These are phyloP conservation scores for Acanthamoeba polyphaga DNA, from an alignment of 208 protist species.

Conservation along the genomic window DNA sequence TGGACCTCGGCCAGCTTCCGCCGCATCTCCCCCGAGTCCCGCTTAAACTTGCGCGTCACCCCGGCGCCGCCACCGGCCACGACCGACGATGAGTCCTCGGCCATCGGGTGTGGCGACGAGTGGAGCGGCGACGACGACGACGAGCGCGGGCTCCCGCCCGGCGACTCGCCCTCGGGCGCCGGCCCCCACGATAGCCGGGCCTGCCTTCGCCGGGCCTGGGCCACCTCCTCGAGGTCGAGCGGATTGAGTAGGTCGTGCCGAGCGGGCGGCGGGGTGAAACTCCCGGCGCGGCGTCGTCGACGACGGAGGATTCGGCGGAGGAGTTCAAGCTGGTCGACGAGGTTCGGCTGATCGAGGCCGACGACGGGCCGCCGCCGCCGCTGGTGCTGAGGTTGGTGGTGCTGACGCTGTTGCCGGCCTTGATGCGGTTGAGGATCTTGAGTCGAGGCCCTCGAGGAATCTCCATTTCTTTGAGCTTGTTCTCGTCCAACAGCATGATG, in stretches of 20 bases:
- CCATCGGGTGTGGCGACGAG: background rate
- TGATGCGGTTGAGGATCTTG: conserved; percentile 61
- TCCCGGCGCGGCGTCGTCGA: background rate
- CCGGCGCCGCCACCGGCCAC: background rate
- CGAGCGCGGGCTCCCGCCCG: background rate
- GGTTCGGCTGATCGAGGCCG: background rate
- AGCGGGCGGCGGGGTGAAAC: no score
- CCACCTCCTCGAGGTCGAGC: background rate
- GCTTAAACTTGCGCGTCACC: conserved; percentile 21
- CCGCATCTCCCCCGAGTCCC: background rate
- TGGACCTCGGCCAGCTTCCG: conserved; percentile 11
- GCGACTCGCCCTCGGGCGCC: background rate
- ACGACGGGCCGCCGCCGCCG: no score
- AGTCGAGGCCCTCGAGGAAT: conserved; percentile 38
- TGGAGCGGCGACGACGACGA: background rate
- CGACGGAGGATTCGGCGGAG: background rate
- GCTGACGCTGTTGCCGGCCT: conserved; percentile 12
- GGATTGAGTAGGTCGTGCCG: background rate
- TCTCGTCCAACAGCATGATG: conserved; percentile 67
- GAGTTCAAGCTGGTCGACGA: background rate
- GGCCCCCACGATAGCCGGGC: background rate
- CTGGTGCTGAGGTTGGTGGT: background rate
- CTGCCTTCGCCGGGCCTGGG: background rate
- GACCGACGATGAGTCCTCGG: background rate
- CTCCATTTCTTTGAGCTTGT: conserved; percentile 59